phyloP scores from a whole-genome alignment of 2,329 filamentous ascomycete genomes.

The Bipolaris gigantea region DNA sequence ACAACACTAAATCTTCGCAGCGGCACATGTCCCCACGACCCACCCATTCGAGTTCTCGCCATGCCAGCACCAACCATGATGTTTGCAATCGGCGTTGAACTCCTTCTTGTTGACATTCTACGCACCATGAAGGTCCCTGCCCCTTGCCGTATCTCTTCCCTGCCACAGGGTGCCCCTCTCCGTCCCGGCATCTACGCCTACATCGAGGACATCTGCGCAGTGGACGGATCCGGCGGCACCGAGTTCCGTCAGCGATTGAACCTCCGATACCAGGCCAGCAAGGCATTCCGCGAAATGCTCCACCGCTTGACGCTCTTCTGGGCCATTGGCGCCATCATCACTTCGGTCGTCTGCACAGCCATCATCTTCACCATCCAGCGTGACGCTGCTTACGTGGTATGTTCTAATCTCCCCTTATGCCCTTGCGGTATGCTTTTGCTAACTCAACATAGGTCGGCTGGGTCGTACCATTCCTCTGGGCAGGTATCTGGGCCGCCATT shows the following conservation, averaged over 20 bases:
- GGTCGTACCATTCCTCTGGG: constrained; percentile 55
- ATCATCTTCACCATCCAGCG: constrained; percentile 53
- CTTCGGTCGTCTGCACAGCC: constrained; percentile 47
- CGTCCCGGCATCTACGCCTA: constrained; percentile 58
- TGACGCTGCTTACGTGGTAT: constrained; percentile 53
- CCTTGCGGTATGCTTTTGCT: neutral
- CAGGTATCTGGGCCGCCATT: constrained; percentile 50
- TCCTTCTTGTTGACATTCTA: constrained; percentile 54
- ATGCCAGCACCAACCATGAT: constrained; percentile 57
- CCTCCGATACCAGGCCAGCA: constrained; percentile 56
- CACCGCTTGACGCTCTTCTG: constrained; percentile 57
- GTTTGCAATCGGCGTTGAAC: constrained; percentile 56
- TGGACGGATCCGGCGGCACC: constrained; percentile 57
- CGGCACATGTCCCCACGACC: constrained; percentile 51
- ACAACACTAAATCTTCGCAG: constrained; percentile 26
- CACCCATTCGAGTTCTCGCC: constrained; percentile 56
- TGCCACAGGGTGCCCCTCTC: constrained; percentile 54
- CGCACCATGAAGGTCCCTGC: constrained; percentile 51
- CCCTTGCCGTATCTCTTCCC: constrained; percentile 56
- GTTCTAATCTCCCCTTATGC: constrained; percentile 13
- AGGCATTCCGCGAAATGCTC: constrained; percentile 57
- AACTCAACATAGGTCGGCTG: constrained; percentile 47
- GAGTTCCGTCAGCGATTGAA: constrained; percentile 57
- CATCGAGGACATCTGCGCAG: constrained; percentile 58
- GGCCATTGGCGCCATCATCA: constrained; percentile 51